Evolutionary conservation across 176 grass and related monocot species (phyloP).

Genomic region (Saccharum officinarum): DNA sequence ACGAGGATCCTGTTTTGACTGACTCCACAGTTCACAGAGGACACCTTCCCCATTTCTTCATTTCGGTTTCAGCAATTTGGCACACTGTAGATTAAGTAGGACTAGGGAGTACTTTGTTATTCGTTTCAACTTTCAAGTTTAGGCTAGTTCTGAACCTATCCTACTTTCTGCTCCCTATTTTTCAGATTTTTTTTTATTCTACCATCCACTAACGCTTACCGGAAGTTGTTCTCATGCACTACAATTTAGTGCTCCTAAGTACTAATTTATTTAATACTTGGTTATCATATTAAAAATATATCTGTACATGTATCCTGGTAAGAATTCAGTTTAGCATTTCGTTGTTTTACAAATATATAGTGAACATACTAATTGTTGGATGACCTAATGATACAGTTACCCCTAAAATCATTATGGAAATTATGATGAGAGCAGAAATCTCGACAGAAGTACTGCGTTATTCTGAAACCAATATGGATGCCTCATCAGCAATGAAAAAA

Average conservation of each 20-base stretch:
- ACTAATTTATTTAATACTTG: background rate
- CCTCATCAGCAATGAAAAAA: slow-evolving; percentile 15
- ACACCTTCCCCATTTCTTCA: background rate
- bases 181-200: background rate
- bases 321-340: background rate
- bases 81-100: background rate
- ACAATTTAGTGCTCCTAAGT: background rate
- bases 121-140: background rate
- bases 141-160: background rate
- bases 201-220: background rate
- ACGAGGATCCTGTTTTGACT: slow-evolving; percentile 72
- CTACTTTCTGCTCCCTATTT: background rate
- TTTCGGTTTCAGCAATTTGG: slow-evolving; percentile 16
- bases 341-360: background rate
- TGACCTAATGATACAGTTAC: background rate
- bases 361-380: background rate
- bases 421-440: slow-evolving; percentile 6
- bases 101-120: background rate
- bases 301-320: background rate
- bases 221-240: background rate
- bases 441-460: background rate
- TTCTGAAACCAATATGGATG: background rate
- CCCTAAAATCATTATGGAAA: background rate
- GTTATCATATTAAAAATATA: background rate
- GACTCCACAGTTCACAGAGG: slow-evolving; percentile 39